Base-by-base conservation (phyloP, 176 grass and related monocot species). In the Microstegium vimineum region DNA sequence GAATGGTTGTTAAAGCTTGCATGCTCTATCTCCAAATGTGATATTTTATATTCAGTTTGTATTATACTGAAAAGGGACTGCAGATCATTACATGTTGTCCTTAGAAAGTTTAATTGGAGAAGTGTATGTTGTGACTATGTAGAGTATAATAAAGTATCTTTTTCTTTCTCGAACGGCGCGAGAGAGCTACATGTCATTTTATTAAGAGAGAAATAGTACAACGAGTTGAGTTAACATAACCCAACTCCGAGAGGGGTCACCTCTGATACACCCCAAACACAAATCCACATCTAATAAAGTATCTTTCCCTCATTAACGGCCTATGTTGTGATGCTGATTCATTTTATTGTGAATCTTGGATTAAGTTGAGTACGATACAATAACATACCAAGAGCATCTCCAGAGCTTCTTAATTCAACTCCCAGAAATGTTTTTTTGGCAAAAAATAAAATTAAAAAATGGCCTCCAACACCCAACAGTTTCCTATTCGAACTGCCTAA, bases 1-100 rank as follows among this genome's bases (percentile, higher is more conserved):
- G 61, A 75, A 35, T 23, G 36, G 18, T 63, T 71, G 75, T 62
- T 18, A 73, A 10, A n/a, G 51, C 63, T 69, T 68, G 49, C 57
- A 6, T 56, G 0, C 10, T 37, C 42, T 60, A 81, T 82, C 71
- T 40, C 12, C 17, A 56, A 76, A 62, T 40, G 5, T 36, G 30
- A 69, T 66, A 76, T 35, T 86, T 80, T 36, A 75, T 59, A 60
- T 82, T 16, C 51, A 76, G 49, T 62, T 82, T 66, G 45, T 35
- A 81, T 42, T 76, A 62, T 62, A 36, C 27, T 34, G 30, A 64
- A 5, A 73, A 38, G 23, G 72, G 59, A 23, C 25, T 64, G 56
- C n/a, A 51, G 62, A 73, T 73, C 54, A 49, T 78, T 36, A n/a
- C 38, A 32, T 63, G 8, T 6, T 36, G 16, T 71, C 46, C 62